These are phyloP conservation scores for Metarhizium brunneum DNA, from an alignment of 2,329 filamentous ascomycete species.

Conservation along the genomic window DNA sequence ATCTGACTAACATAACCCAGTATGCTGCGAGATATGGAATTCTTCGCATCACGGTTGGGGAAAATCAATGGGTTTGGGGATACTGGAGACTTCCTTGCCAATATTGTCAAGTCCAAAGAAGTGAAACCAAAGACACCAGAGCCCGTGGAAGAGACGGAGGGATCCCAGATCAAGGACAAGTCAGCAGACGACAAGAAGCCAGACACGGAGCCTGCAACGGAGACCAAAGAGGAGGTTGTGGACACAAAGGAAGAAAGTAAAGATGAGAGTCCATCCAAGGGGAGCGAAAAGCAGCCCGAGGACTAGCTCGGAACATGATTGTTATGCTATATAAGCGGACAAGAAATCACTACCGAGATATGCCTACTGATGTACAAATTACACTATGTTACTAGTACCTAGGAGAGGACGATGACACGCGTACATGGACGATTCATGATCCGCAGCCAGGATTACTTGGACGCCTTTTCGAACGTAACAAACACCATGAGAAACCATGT, in stretches of 20 bases:
- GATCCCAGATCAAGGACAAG: constrained; percentile 10
- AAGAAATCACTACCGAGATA: too few species aligned
- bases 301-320: too few species aligned
- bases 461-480: too few species aligned
- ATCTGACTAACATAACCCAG: constrained; percentile 29
- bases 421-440: too few species aligned
- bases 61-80: constrained; percentile 75
- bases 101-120: constrained; percentile 53
- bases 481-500: too few species aligned
- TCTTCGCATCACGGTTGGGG: constrained; percentile 59
- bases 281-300: too few species aligned
- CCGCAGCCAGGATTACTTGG: too few species aligned
- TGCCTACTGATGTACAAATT: too few species aligned
- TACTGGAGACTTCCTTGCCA: constrained; percentile 58
- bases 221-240: not conserved
- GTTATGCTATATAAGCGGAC: too few species aligned
- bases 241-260: not conserved
- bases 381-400: too few species aligned
- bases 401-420: too few species aligned
- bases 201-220: not conserved
- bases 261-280: too few species aligned
- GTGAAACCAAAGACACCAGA: constrained; percentile 18
- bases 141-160: constrained; percentile 5
- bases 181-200: constrained; percentile 1
- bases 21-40: constrained; percentile 67